Evolutionary conservation across 768 basidiomycete species (phyloP), one percentile per base, ranked within the genome.

Genomic region (Candolleomyces eurysporus): DNA sequence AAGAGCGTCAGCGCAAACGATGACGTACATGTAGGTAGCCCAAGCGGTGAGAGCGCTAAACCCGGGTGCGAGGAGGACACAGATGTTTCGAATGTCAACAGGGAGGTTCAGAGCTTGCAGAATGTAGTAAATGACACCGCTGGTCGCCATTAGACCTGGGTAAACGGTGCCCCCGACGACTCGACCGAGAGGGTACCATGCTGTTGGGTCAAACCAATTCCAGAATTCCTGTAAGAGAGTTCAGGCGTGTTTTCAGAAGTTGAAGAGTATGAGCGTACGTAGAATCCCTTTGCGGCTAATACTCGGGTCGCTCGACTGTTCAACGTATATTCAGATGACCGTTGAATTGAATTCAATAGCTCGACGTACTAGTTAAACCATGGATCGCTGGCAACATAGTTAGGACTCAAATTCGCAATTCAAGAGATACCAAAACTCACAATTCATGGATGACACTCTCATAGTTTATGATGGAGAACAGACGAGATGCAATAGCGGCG

Each of bases 181-280:
- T 68, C 97, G 94, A 49, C 97, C 97, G 0, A 99, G 87, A 11
- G 97, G 97, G 69, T 99, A 98, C 97, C 97, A 99, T 66, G 96
- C 96, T 4, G 96, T 97, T 21, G 96, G 96, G 76, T 99, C 97
- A 72, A 99, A 99, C 97, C 97, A 99, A 71, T 99, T 99, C 97
- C 97, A 99, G 78, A 99, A 98, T 87, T 92, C 96, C 94, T 97
- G 64, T 16, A 58, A 14, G 40, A 39, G 59, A 53, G 5, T 11
- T 64, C n/a, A 56, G 39, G 31, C 42, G 22, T 22, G 58, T 30
- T 51, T 11, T 4, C n/a, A 5, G 19, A 52, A 46, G 16, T 17
- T 46, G 17, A 17, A 40, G 9, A 21, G 36, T 36, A 58, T 21
- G 17, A 1, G 78, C 92, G 60, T 65, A 96, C 96, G 80, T 98